phyloP scores from a whole-genome alignment of 352 stramenopile species.

The Thraustochytrium sp. region DNA sequence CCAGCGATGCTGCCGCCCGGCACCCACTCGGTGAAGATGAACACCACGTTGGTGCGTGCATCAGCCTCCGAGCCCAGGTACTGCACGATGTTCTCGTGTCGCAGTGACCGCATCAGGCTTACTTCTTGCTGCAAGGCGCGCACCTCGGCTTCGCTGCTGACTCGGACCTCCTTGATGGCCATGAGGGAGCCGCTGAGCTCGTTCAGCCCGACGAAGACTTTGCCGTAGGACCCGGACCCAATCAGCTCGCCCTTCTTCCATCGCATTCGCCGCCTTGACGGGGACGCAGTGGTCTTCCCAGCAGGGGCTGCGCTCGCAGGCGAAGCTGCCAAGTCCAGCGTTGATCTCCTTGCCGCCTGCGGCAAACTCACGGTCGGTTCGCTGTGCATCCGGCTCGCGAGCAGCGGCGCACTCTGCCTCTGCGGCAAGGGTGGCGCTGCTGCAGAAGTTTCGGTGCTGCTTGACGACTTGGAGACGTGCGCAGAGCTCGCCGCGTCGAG shows the following conservation, averaged over 20 bases:
- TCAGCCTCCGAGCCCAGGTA: conserved; percentile 41
- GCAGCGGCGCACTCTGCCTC: too few species aligned
- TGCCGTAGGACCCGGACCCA: conserved; percentile 86
- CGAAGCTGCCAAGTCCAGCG: too few species aligned
- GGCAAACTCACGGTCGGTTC: too few species aligned
- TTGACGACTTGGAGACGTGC: too few species aligned
- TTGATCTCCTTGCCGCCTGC: too few species aligned
- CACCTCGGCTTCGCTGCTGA: conserved; percentile 21
- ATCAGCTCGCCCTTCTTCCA: conserved; percentile 90
- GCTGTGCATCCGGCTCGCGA: too few species aligned
- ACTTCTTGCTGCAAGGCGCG: conserved; percentile 6
- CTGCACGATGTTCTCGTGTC: conserved; percentile 38
- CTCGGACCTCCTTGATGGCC: conserved; percentile 63
- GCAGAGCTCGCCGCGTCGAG: too few species aligned
- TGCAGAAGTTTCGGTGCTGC: too few species aligned
- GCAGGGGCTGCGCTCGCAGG: neutral
- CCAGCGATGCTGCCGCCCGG: neutral
- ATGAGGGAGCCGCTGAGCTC: conserved; percentile 79
- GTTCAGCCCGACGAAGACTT: conserved; percentile 91
- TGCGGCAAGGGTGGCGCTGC: too few species aligned
- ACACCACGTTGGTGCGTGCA: neutral
- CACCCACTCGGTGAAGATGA: conserved; percentile 36
- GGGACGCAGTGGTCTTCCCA: neutral
- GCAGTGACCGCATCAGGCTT: conserved; percentile 15
- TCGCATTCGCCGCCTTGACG: conserved; percentile 46